Percentiles rank a stretch among this genome's conserved stretches.
These are phyloP conservation scores for Aspergillus awamori DNA, from an alignment of 2,329 filamentous ascomycete species.

Conservation along the genomic window DNA sequence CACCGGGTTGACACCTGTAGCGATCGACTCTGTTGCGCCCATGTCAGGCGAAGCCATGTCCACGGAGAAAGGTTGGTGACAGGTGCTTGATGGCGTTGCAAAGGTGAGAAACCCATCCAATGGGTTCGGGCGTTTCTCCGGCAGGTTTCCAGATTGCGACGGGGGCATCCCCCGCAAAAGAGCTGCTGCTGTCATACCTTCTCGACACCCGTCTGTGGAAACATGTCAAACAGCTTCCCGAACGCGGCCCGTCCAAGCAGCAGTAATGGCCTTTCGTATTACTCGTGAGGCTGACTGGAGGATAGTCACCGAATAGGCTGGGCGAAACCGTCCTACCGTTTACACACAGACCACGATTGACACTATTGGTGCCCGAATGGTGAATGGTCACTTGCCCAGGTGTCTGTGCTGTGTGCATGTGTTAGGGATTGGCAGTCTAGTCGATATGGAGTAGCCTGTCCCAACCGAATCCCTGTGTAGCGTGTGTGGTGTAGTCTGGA, in stretches of 20 bases:
- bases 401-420: constrained; percentile 3
- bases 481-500: background rate
- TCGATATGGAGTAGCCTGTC: background rate
- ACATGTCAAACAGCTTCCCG: constrained; percentile 6
- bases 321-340: background rate
- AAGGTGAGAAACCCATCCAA: background rate
- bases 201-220: background rate
- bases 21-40: background rate
- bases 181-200: background rate
- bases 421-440: background rate
- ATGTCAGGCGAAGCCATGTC: background rate
- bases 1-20: background rate
- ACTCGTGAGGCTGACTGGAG: background rate
- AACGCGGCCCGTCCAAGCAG: constrained; percentile 4
- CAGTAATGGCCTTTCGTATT: constrained; percentile 3
- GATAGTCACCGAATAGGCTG: background rate
- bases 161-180: background rate
- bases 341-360: background rate
- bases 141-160: background rate
- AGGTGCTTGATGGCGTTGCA: background rate
- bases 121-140: too few relatives aligned
- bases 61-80: background rate
- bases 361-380: background rate
- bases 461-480: background rate
- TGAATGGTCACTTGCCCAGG: background rate